These are phyloP conservation scores for Crucihimalaya himalaica DNA, from an alignment of 345 rosid species.

Conservation along the genomic window DNA sequence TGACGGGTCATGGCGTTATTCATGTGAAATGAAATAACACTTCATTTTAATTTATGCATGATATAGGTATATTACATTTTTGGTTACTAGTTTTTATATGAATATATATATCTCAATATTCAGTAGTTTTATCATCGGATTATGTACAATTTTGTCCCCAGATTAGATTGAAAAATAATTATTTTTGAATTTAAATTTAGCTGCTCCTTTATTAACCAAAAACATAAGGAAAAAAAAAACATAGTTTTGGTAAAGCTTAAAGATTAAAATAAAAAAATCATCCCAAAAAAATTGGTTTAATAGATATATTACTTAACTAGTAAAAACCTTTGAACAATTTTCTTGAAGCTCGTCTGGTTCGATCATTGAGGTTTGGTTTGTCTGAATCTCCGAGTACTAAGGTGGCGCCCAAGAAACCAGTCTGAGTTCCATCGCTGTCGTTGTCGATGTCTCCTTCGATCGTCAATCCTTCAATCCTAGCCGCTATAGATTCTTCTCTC, in stretches of 20 bases:
- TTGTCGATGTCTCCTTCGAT: conserved; percentile 74
- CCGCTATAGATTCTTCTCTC: conserved; percentile 52
- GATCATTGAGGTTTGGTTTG: conserved; percentile 26
- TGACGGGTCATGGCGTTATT: conserved; percentile 31
- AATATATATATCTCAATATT: conserved; percentile 20
- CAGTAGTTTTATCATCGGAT: conserved; percentile 22
- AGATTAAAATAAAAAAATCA: neutral
- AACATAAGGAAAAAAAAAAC: neutral
- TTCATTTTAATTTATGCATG: neutral
- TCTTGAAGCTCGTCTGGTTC: conserved; percentile 32
- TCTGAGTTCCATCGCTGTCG: conserved; percentile 78
- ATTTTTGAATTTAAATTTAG: conserved; percentile 11
- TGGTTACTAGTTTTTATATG: conserved; percentile 5
- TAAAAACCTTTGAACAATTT: conserved; percentile 35
- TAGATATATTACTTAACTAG: neutral
- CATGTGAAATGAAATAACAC: conserved; percentile 31
- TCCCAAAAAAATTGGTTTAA: neutral
- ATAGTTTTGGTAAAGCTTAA: neutral
- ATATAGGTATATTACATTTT: conserved; percentile 18
- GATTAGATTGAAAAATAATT: neutral
- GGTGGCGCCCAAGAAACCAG: conserved; percentile 60
- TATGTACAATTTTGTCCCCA: neutral
- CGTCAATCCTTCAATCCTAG: conserved; percentile 64
- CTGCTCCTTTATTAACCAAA: conserved; percentile 14
- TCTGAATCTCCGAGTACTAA: conserved; percentile 41